phyloP scores from a whole-genome alignment of 768 basidiomycete species.

The Guyanaporus albipodus region DNA sequence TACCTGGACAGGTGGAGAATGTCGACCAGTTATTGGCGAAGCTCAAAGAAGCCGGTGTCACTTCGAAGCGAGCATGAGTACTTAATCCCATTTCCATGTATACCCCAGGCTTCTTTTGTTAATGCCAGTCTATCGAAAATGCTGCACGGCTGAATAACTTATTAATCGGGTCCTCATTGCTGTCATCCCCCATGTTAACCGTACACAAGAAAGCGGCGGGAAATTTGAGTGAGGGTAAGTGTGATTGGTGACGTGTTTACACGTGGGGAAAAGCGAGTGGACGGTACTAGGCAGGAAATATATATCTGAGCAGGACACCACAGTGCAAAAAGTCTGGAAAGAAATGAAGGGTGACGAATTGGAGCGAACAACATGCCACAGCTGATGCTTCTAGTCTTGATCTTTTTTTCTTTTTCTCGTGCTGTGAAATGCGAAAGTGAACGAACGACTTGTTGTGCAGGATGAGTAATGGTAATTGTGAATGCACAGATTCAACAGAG shows the following conservation, averaged over 20 bases:
- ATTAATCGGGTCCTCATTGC: conserved; percentile 15
- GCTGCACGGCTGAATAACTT: conserved; percentile 3
- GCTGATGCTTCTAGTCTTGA: conserved; percentile 7
- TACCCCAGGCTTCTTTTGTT: conserved; percentile 4
- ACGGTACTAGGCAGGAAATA: conserved; percentile 20
- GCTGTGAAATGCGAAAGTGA: conserved; percentile 11
- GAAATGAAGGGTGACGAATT: conserved; percentile 7
- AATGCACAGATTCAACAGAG: background rate
- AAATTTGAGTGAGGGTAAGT: conserved; percentile 1
- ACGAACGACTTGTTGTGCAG: conserved; percentile 15
- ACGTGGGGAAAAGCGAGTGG: conserved; percentile 2
- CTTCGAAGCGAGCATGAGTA: conserved; percentile 24
- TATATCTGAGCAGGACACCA: conserved; percentile 23
- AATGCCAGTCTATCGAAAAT: background rate
- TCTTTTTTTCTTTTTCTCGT: conserved; percentile 11
- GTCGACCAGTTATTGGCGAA: conserved; percentile 89
- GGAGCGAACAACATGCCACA: conserved; percentile 28
- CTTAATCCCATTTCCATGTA: background rate
- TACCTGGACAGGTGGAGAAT: conserved; percentile 51
- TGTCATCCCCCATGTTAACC: conserved; percentile 1
- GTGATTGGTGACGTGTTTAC: conserved; percentile 15
- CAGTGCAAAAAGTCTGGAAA: conserved; percentile 8
- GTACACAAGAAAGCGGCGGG: conserved; percentile 13
- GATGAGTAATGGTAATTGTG: conserved; percentile 1
- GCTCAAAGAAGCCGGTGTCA: conserved; percentile 80